These are phyloP conservation scores for Crithidia mellificae DNA, from an alignment of 208 protist species.

Conservation along the genomic window DNA sequence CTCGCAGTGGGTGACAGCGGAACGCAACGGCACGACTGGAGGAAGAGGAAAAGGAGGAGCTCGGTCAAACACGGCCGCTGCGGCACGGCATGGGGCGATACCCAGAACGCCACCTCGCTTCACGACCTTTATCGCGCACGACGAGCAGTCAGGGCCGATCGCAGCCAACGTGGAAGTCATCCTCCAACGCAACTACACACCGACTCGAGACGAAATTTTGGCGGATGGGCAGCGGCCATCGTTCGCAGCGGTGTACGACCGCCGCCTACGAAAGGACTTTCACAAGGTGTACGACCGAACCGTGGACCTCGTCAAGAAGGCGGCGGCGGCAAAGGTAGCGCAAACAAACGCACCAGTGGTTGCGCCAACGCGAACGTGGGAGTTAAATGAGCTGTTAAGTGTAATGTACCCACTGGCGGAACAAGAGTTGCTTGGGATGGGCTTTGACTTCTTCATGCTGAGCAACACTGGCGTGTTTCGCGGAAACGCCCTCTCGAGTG, in stretches of 20 bases:
- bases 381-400: not conserved
- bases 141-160: slow-evolving; percentile 16
- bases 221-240: slow-evolving; percentile 2
- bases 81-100: not conserved
- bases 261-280: not conserved
- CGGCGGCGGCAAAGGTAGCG: not conserved
- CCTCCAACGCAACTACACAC: slow-evolving; percentile 12
- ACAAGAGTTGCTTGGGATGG: slow-evolving; percentile 18
- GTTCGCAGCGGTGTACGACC: slow-evolving; percentile 25
- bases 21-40: not conserved
- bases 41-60: not conserved
- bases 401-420: slow-evolving; percentile 25
- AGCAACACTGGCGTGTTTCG: slow-evolving; percentile 28
- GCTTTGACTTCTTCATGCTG: slow-evolving; percentile 33
- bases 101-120: not conserved
- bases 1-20: slow-evolving; percentile 1
- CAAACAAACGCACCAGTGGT: not conserved
- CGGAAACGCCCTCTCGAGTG: slow-evolving; percentile 12
- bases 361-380: not conserved
- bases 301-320: not conserved
- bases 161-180: slow-evolving; percentile 9
- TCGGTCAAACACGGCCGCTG: not conserved
- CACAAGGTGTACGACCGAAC: not conserved
- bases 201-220: not conserved
- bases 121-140: slow-evolving; percentile 16